Evolutionary conservation across 1,139 yeast species (phyloP), one percentile per base, ranked within the genome.

Genomic region (Yamadazyma buinensis): DNA sequence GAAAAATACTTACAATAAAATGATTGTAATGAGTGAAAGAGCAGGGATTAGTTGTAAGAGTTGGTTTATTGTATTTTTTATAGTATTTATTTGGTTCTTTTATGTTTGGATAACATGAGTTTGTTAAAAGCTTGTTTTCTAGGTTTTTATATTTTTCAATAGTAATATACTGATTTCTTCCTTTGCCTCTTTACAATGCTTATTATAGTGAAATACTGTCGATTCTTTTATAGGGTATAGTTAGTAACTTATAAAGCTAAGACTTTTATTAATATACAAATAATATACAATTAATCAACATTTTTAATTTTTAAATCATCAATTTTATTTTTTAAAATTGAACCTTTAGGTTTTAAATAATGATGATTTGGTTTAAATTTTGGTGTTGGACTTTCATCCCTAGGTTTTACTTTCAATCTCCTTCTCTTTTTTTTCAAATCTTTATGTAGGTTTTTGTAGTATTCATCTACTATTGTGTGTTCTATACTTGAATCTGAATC

Each of bases 1-100:
- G 57, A 83, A 80, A 47, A 75, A 72, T 44, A 86, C 95, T 2
- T 82, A 77, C 58, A 75, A 69, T 44, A 70, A 77, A 39, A 84
- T 87, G 95, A 69, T 84, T 54, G 63, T 74, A 9, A 85, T 88
- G 90, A 90, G 95, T 37, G 79, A 82, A 52, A 69, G 77, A 43
- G 85, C 95, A 4, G 94, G 95, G 4, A 80, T 87, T 29, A 72
- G 85, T 40, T 78, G 94, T 78, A 75, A 77, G 48, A 75, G 79
- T 51, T 88, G 97, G 97, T 61, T 84, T 26, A 54, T 67, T 11
- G 78, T 88, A 40, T 82, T 86, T 55, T 60, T 57, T 22, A 49
- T 84, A 14, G 78, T 88, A 9, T 66, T 74, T 33, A 45, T 84
- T 41, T 65, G 84, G 52, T 90, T 88, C 58, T 78, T 86, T 57